Base-by-base conservation (phyloP, 768 basidiomycete species). In the Boletus insuetus region DNA sequence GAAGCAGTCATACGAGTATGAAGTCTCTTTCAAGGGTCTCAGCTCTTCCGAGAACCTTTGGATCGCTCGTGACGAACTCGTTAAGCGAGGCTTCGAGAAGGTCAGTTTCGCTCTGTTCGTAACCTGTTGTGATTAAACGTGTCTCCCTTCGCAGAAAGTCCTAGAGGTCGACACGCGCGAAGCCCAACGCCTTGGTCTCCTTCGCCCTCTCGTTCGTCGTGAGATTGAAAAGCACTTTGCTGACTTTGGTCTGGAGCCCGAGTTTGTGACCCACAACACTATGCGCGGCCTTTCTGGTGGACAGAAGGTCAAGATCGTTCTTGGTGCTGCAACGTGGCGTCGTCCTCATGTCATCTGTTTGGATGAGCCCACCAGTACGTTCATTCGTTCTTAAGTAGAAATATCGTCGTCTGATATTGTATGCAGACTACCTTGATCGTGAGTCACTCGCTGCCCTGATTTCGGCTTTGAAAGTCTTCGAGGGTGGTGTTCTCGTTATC, bases 161-260 rank as follows among this genome's bases (percentile, higher is more conserved):
- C 80, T 98, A 67, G 95, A 98, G 75, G 90, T 97, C 60, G 95
- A 97, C 73, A 95, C 95, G 53, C 91, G 92, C 65, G 95, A 97
- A 79, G 95, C 95, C 57, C 95, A 98, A 76, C 91, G 94, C 63
- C 86, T 94, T 41, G 95, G 95, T 82, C 82, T 95, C 53, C 84
- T 94, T 69, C 89, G 93, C 59, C 95, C 97, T 62, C 91, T 99
- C 58, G 97, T 99, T 70, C 94, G 97, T 77, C 86, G 91, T 62
- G 95, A 98, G 78, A 97, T 98, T 60, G 95, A 98, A 85, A 95
- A 95, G 80, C 95, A 98, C 83, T 96, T 98, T 64, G 92, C 91
- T 58, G 96, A 98, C 81, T 98, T 98, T 68, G 94, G 97, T 78
- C 91, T 99, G 66, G 97, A 99, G 79, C 80, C 97, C 59, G 97